Base-by-base conservation (phyloP, 805 yeast species). In the Suhomyces xylopsoci region DNA sequence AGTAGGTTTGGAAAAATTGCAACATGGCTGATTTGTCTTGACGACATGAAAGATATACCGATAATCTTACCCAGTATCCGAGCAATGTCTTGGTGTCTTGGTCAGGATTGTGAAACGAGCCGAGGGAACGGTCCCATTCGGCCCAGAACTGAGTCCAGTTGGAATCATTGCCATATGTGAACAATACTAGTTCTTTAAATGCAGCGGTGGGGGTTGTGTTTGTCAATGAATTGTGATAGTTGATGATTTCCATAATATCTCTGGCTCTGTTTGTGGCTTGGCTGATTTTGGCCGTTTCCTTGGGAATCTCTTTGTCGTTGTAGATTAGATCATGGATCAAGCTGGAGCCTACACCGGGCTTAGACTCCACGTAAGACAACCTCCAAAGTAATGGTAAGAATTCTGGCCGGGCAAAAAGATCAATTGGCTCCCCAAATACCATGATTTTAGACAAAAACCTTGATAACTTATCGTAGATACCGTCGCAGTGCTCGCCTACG, bases 141-240 rank as follows among this genome's bases (percentile, higher is more conserved):
- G 53, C 51, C 80, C 80, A 75, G 59, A 75, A 75, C 45, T 58
- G 50, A 3, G 51, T 51, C 78, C 78, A 75, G 30, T 69, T 62
- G 9, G 68, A 67, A 10, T 74, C 66, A 49, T 72, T 73, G 3
- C 79, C 80, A 51, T 69, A 71, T 1, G 71, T 64, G 47, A 65
- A 66, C 41, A 75, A 63, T 6, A 67, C 56, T n/a, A 70, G 60
- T 51, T 75, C 79, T 34, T 62, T 59, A 42, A 71, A 62, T 10
- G 69, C 61, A 5, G 55, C 50, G 5, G 64, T 52, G 20, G 59
- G 47, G 8, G 12, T 45, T 10, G n/a, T 48, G n/a, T 34, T 53
- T 6, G 53, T 19, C 7, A 41, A 17, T 5, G 54, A 54, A 51
- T 61, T 61, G 52, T 63, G 61, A 51, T 62, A 55, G 17, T 59